Base-by-base conservation (phyloP, 179 eudicot species). In the Spinacia oleracea region DNA sequence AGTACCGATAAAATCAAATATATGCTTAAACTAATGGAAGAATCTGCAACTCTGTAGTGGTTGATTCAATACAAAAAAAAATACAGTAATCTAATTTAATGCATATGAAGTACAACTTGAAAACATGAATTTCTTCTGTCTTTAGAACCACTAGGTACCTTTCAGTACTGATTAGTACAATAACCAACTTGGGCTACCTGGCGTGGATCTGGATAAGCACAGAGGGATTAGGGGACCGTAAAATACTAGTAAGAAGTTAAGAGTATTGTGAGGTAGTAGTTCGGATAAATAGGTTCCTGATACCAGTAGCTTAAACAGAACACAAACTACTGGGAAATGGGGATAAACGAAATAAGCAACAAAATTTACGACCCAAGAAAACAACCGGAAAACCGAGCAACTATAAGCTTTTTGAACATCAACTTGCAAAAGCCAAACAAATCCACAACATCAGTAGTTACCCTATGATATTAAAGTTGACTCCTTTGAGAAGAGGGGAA, bases 381-480 rank as follows among this genome's bases (percentile, higher is more conserved):
- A 14, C 62, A 23, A 51, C n/a, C n/a, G 18, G 63, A 9, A n/a
- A 71, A 48, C 15, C 42, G 29, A 27, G 15, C 5, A 48, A 48
- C 58, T 71, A 15, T 71, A 71, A 70, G 42, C 45, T 18, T 72
- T 12, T 72, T 72, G 15, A 46, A 50, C 18, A 51, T 34, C 60
- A 31, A 72, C 62, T 72, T 72, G 29, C 43, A 32, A 50, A 70
- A 25, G 27, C 21, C 58, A 46, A 70, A 70, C 58, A 80, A 80
- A 73, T 43, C 66, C 75, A 76, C 35, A 62, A 43, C 50, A 68
- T 73, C 34, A 50, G 46, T 65, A 40, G n/a, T 80, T 35, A n/a
- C n/a, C n/a, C n/a, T n/a, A n/a, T n/a, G n/a, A n/a, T n/a, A n/a
- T n/a, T n/a, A n/a, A n/a, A n/a, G n/a, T n/a, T n/a, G n/a, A n/a